phyloP scores from a whole-genome alignment of 257 asterid species.

The Penstemon newberryi region DNA sequence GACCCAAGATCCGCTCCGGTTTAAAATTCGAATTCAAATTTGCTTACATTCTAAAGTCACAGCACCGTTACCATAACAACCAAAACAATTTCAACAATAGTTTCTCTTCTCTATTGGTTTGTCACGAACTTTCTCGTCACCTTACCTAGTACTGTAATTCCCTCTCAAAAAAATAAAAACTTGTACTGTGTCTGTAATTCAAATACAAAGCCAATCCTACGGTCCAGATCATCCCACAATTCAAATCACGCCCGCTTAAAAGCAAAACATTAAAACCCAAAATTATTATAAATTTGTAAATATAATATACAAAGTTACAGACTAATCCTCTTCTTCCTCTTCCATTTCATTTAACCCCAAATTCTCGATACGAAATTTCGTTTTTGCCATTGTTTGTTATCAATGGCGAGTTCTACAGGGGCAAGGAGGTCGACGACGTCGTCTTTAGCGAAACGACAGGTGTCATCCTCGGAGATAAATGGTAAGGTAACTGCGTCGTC shows the following conservation, averaged over 20 bases:
- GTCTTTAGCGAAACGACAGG: constrained; percentile 68
- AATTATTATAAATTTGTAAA: neutral
- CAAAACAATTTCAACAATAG: neutral
- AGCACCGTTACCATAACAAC: constrained; percentile 20
- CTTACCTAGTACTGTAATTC: too few relatives aligned
- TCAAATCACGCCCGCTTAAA: constrained; percentile 67
- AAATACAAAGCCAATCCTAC: constrained; percentile 42
- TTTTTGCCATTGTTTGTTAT: constrained; percentile 28
- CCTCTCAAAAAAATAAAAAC: too few relatives aligned
- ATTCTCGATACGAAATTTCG: neutral
- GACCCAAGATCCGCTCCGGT: constrained; percentile 23
- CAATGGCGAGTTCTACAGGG: constrained; percentile 53
- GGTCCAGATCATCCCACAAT: constrained; percentile 46
- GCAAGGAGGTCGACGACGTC: constrained; percentile 61
- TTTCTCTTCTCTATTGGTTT: neutral
- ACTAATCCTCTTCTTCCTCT: constrained; percentile 3
- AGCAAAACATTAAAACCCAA: constrained; percentile 38
- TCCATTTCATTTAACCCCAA: constrained; percentile 11
- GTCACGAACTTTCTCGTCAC: neutral
- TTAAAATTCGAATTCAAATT: constrained; percentile 61
- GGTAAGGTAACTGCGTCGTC: constrained; percentile 42
- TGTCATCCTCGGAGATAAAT: constrained; percentile 47
- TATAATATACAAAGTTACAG: neutral
- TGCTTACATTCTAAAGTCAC: constrained; percentile 31
- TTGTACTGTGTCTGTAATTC: constrained; percentile 12